Conservation (phyloP, 1,284 basidiomycete genomes). For the Boletus nobilissimus region DNA sequence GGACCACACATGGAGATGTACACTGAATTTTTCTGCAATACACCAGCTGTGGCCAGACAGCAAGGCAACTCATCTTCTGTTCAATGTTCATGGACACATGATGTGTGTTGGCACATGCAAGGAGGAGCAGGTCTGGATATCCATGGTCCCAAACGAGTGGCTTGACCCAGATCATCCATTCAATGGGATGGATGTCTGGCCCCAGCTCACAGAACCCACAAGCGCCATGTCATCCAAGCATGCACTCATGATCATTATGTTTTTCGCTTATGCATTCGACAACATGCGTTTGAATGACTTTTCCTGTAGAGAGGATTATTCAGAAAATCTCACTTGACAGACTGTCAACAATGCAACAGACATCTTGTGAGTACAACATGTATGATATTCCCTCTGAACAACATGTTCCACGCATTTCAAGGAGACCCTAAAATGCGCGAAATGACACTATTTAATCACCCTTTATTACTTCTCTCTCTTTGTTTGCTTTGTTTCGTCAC, state of each 20-base stretch:
- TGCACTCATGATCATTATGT: not conserved
- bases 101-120: not conserved
- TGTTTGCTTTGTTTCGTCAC: no score
- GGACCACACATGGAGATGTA: not conserved
- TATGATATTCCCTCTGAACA: no score
- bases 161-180: not conserved
- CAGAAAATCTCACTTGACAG: not conserved
- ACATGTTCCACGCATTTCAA: no score
- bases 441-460: no score
- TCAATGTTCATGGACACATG: not conserved
- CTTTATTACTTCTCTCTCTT: no score
- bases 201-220: accelerated
- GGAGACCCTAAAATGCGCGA: no score
- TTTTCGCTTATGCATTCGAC: not conserved
- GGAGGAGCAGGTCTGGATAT: not conserved
- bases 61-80: not conserved
- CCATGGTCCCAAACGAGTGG: not conserved
- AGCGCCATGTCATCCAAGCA: not conserved
- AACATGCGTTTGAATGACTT: not conserved
- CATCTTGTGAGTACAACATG: not conserved
- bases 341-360: not conserved
- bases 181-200: not conserved
- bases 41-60: constrained; percentile 3
- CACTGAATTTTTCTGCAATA: not conserved
- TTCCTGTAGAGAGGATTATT: not conserved